Conservation (phyloP, 768 basidiomycete species). For the Hericium alpestre region DNA sequence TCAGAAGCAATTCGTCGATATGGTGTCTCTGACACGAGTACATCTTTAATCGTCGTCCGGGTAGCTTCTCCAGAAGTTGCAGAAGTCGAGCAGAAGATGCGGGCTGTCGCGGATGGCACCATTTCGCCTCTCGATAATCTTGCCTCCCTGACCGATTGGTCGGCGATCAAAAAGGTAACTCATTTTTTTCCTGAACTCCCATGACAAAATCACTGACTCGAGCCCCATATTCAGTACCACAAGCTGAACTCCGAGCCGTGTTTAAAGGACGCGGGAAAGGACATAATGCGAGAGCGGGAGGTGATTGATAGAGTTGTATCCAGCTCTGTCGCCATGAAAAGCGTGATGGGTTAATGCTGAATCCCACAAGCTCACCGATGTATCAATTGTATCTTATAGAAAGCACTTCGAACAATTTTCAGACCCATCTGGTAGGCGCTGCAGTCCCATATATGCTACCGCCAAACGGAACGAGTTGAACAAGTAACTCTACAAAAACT, state of each 20-base stretch:
- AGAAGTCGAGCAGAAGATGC: slow-evolving; percentile 45
- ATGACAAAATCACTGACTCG: slow-evolving; percentile 21
- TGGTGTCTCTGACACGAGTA: slow-evolving; percentile 62
- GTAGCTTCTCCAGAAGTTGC: slow-evolving; percentile 34
- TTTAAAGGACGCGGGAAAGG: slow-evolving; percentile 24
- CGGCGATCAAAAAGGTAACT: slow-evolving; percentile 60
- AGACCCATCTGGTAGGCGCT: too few relatives aligned
- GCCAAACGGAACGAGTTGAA: neutral
- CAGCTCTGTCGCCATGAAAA: slow-evolving; percentile 79
- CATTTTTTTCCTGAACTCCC: neutral
- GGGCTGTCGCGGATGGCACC: slow-evolving; percentile 46
- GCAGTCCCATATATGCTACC: neutral
- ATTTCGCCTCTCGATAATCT: slow-evolving; percentile 37
- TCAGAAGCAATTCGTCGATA: slow-evolving; percentile 80
- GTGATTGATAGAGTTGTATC: slow-evolving; percentile 57
- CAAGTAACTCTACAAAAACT: neutral
- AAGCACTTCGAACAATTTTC: too few relatives aligned
- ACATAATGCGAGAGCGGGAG: slow-evolving; percentile 25
- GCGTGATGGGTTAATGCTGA: slow-evolving; percentile 30
- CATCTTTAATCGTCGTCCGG: slow-evolving; percentile 61
- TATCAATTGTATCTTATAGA: too few relatives aligned
- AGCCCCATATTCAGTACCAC: slow-evolving; percentile 49
- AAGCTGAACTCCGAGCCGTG: slow-evolving; percentile 52
- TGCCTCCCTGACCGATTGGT: slow-evolving; percentile 54
- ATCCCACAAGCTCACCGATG: too few relatives aligned